Base-by-base conservation (phyloP, 176 grass and related monocot species). In the Metroxylon sagu region DNA sequence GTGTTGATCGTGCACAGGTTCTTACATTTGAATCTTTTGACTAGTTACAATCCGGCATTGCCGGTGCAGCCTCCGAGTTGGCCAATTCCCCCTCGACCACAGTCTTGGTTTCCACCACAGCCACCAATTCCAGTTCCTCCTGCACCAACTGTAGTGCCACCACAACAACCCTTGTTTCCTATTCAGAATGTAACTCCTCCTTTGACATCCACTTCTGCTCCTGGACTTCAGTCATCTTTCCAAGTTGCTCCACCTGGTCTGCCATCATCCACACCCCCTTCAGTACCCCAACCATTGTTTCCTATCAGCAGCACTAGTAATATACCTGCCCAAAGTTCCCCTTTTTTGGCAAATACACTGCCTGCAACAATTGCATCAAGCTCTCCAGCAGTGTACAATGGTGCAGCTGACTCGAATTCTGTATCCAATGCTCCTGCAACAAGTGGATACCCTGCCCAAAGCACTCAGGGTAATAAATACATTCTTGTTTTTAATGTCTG, bases 1-100 rank as follows among this genome's bases (percentile, higher is more conserved):
- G 31, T 30, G n/a, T 60, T 31, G 12, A 60, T 60, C 6, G 19
- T 43, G 35, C 10, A 43, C 10, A 14, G 8, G 35, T 12, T 43
- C 35, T 43, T 12, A 43, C 35, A 35, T 53, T 61, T 67, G 50
- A 14, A 18, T 60, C 71, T 66, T 66, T 19, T 64, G 69, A n/a
- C 49, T 82, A 98, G 94, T 27, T 98, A 83, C 61, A 98, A 89
- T 80, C 88, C 76, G 8, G 81, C 84, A 68, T 69, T 98, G 72
- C 72, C 68, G 65, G 70, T 65, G 19, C 79, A 74, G 3, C 82
- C 76, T 78, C 82, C 79, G 0, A 26, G 74, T 57, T 98, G 94
- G 94, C 67, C 73, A 49, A 12, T 73, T 65, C 78, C 71, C 57
- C 70, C 58, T 72, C 49, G 68, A 8, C 39, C 59, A 2, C 87